Base-by-base conservation (phyloP, 1,284 basidiomycete genomes). In the Trichosporon sp. region DNA sequence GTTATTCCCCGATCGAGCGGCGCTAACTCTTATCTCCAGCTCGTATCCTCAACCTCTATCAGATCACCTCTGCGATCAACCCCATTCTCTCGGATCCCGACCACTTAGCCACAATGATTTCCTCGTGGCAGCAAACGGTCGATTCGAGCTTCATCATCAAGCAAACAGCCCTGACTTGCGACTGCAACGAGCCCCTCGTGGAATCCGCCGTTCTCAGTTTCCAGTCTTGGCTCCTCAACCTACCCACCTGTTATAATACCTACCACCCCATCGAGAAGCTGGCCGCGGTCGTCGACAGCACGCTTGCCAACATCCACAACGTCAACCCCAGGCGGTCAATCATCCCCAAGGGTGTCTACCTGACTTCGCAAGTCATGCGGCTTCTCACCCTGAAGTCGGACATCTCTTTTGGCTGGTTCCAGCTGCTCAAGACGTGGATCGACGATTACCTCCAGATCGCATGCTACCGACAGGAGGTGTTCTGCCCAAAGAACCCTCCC, bases 391-490 rank as follows among this genome's bases (percentile, higher is more conserved):
- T 81, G 23, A 76, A 73, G 58, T 76, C 73, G 25, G 78, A 78
- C 65, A 71, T 76, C 21, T 71, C 76, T 1, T 81, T 81, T 62
- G 79, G 80, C 5, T 67, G 73, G 29, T 81, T 81, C 73, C 81
- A 81, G 66, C 74, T 82, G 6, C 34, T 82, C 72, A 82, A 82
- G 68, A 79, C 78, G 2, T 81, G 77, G 76, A 73, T 79, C 51
- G 81, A 81, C 69, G 81, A 82, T 66, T 81, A 76, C 64, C 72
- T 80, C 35, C 69, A 75, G 21, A 71, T 82, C 51, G 64, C 71
- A 18, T 72, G 75, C 12, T 64, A 75, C 13, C 78, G 80, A 31
- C 75, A 75, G 42, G 72, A 72, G 15, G 75, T 73, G 7, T 72
- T 78, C 15, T 32, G 75, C 73, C 15, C 66, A 60, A 31, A 25